Conservation (phyloP, 257 asterid genomes). For the Agastache rugosa region DNA sequence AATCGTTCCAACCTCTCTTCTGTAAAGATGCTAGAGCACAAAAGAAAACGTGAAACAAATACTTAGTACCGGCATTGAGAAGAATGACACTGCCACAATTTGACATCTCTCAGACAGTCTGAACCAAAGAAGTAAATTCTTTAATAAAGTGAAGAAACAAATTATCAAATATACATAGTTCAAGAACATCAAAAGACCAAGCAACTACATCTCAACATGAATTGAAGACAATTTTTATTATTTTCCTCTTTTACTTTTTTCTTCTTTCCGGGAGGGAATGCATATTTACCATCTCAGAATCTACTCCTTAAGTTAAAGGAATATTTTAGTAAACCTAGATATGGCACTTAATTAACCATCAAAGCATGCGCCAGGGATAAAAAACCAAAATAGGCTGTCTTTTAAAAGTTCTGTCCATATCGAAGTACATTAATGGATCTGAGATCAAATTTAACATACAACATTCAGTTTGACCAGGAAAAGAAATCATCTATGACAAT, state of each 20-base stretch:
- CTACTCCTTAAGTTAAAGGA: neutral
- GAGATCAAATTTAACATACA: neutral
- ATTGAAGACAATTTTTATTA: neutral
- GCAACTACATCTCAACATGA: constrained; percentile 18
- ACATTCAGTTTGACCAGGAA: constrained; percentile 5
- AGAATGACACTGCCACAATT: constrained; percentile 24
- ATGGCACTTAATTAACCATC: constrained; percentile 1
- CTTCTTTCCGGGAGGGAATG: neutral
- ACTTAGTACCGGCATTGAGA: constrained; percentile 16
- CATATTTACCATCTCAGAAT: neutral
- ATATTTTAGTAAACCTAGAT: constrained; percentile 2
- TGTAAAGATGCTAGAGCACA: constrained; percentile 70
- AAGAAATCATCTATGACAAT: constrained; percentile 4
- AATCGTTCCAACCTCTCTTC: constrained; percentile 94
- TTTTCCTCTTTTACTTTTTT: neutral
- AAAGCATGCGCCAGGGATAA: neutral
- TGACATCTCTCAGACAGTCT: constrained; percentile 13
- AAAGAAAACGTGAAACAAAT: constrained; percentile 33
- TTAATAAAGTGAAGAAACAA: constrained; percentile 19
- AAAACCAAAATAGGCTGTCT: neutral
- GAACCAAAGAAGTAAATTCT: constrained; percentile 21
- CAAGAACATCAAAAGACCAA: constrained; percentile 22
- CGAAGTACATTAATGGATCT: constrained; percentile 1
- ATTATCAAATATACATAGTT: constrained; percentile 22
- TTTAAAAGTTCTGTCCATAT: neutral